Evolutionary conservation across 306 rosid genomes (phyloP).

Genomic region (Acacia melanoxylon): DNA sequence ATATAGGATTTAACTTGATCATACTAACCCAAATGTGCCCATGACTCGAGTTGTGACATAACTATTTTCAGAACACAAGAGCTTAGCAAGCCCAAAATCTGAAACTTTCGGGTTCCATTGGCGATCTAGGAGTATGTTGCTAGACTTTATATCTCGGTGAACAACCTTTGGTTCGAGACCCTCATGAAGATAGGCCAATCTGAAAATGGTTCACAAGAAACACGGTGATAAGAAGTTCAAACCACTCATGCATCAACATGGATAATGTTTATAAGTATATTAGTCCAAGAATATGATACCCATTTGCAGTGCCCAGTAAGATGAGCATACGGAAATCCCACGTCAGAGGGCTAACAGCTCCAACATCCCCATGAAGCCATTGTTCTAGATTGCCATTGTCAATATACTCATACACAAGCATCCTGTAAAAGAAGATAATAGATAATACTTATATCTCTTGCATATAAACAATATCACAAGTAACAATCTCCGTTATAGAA

Average conservation of each 20-base stretch:
- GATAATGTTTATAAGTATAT: slow-evolving; percentile 14
- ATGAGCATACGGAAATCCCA: slow-evolving; percentile 86
- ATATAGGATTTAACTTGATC: slow-evolving; percentile 7
- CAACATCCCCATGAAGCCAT: slow-evolving; percentile 97
- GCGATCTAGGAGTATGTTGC: slow-evolving; percentile 87
- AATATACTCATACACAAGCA: slow-evolving; percentile 86
- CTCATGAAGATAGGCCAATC: slow-evolving; percentile 97
- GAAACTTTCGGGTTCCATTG: slow-evolving; percentile 95
- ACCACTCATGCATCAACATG: slow-evolving; percentile 23
- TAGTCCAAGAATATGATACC: slow-evolving; percentile 46
- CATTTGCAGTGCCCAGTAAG: slow-evolving; percentile 89
- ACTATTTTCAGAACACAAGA: slow-evolving; percentile 77
- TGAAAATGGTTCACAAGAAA: slow-evolving; percentile 34
- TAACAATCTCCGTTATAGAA: not conserved
- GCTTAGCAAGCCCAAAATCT: slow-evolving; percentile 98
- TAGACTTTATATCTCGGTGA: slow-evolving; percentile 91
- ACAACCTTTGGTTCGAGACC: slow-evolving; percentile 98
- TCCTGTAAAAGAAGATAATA: slow-evolving; percentile 42
- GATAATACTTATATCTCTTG: not conserved
- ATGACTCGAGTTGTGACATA: slow-evolving; percentile 96
- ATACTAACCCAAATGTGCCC: slow-evolving; percentile 99
- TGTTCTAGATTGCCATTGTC: slow-evolving; percentile 95
- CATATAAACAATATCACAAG: not conserved
- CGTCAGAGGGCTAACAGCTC: slow-evolving; percentile 83
- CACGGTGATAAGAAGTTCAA: slow-evolving; percentile 9